Base-by-base conservation (phyloP, 1,284 basidiomycete species). In the Apiotrichum gamsii region DNA sequence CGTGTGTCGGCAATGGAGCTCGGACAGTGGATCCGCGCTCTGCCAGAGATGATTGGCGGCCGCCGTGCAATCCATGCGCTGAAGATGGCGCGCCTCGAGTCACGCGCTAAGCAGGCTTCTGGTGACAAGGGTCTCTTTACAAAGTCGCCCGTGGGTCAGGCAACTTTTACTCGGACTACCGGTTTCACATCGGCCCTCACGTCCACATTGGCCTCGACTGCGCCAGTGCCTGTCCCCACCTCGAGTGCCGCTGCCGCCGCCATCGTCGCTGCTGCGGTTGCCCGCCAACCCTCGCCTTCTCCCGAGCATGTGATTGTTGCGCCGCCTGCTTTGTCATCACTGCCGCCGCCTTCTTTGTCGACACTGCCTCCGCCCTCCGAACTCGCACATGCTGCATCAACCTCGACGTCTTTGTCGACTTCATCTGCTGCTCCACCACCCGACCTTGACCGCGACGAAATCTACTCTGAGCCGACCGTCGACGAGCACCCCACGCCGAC, bases 1-100 rank as follows among this genome's bases (percentile, higher is more conserved):
- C 80, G 90, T 33, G 81, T 87, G 45, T 79, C 81, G 21, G 91
- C 94, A 5, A 77, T 77, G 40, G 89, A 89, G 51, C 88, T 98
- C 61, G 91, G 89, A 11, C 70, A 73, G 39, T 98, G 94, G 94
- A 78, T 85, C 45, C 83, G 80, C 68, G 81, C 84, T 52, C 75
- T 97, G 3, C 87, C 88, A 11, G 75, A 80, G 38, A 77, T 88
- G 52, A 78, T 90, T 45, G 78, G 77, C 44, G 76, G 70, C 4
- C 61, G 60, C 28, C 69, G 64, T 49, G 70, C 69, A 1, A 49
- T 70, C 15, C 59, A 59, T 23, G 61, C 61, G 16, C 54, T 72
- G 24, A 62, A 65, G 45, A 56, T 67, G 39, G 57, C 62, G 2
- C 50, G 59, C 16, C 43, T 63, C 41, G 65, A 68, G 35, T 53